Conservation (phyloP, 164 flowering plant genomes). For the Nymphaea colorata region DNA sequence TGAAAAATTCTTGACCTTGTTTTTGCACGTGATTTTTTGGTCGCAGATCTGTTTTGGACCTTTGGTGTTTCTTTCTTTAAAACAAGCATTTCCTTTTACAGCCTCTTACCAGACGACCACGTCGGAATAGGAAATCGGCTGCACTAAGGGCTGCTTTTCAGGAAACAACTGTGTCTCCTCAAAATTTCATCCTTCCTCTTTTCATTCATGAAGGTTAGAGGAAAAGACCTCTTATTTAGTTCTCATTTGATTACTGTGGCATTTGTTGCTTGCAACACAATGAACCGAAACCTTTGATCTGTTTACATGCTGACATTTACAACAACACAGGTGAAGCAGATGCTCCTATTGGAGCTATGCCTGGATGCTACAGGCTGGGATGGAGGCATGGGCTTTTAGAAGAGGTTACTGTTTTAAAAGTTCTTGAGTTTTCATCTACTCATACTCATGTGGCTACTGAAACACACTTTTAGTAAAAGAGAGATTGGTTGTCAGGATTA, state of each 20-base stretch:
- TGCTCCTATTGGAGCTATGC: conserved; percentile 98
- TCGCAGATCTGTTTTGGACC: no score
- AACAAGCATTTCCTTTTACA: conserved; percentile 3
- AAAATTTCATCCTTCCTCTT: conserved; percentile 86
- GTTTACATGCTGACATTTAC: no score
- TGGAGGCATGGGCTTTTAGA: conserved; percentile 96
- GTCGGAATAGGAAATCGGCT: conserved; percentile 78
- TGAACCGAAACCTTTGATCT: no score
- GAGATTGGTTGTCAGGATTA: no score
- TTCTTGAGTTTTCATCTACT: background rate
- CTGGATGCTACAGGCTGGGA: conserved; percentile 96
- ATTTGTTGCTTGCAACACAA: background rate
- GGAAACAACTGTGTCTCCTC: conserved; percentile 71
- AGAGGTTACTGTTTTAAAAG: conserved; percentile 39
- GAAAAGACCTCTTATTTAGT: no score
- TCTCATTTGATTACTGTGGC: no score
- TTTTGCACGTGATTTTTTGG: background rate
- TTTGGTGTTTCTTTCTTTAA: background rate
- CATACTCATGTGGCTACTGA: background rate
- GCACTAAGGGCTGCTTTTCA: conserved; percentile 75
- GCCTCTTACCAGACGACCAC: conserved; percentile 50
- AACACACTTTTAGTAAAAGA: no score
- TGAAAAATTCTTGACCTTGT: background rate
- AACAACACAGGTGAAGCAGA: conserved; percentile 49
- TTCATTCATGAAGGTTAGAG: conserved; percentile 91